Conservation (phyloP, 768 basidiomycete genomes). For the Suillus lakei region DNA sequence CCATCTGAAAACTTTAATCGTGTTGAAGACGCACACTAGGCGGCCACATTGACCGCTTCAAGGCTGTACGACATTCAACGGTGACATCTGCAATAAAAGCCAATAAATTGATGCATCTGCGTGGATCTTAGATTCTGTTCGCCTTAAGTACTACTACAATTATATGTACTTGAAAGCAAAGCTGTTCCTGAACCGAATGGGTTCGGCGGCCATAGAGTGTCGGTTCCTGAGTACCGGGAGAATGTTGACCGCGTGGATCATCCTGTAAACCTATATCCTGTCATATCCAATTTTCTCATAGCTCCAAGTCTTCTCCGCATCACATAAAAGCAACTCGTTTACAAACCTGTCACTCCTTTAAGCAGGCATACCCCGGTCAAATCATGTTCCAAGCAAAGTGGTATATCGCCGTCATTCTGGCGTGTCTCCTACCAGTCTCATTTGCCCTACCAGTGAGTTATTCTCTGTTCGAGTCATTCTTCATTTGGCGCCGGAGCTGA, state of each 20-base stretch:
- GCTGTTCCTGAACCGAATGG: conserved; percentile 25
- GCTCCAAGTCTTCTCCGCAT: conserved; percentile 9
- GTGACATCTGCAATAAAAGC: neutral
- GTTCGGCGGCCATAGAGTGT: conserved; percentile 29
- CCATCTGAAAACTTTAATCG: too few relatives aligned
- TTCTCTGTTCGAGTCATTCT: neutral
- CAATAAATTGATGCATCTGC: neutral
- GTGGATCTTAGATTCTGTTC: neutral
- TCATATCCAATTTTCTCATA: conserved; percentile 27
- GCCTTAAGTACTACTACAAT: neutral
- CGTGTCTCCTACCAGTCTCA: conserved; percentile 25
- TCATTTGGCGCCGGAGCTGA: conserved; percentile 10
- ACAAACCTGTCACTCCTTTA: conserved; percentile 4
- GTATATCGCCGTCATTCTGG: conserved; percentile 25
- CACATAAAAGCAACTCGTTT: conserved; percentile 25
- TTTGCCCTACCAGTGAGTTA: conserved; percentile 27
- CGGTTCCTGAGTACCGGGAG: conserved; percentile 31
- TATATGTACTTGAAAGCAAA: neutral
- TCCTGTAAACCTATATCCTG: conserved; percentile 8
- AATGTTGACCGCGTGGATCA: conserved; percentile 19
- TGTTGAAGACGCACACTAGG: too few relatives aligned
- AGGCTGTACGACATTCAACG: too few relatives aligned
- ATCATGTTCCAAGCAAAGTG: conserved; percentile 27
- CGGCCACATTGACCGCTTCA: too few relatives aligned
- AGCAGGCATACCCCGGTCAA: conserved; percentile 6